A percentile compares a stretch with the other conserved stretches of the same genome.
These are phyloP conservation scores for Glycyrrhiza uralensis DNA, from an alignment of 306 rosid genomes.

Conservation along the genomic window DNA sequence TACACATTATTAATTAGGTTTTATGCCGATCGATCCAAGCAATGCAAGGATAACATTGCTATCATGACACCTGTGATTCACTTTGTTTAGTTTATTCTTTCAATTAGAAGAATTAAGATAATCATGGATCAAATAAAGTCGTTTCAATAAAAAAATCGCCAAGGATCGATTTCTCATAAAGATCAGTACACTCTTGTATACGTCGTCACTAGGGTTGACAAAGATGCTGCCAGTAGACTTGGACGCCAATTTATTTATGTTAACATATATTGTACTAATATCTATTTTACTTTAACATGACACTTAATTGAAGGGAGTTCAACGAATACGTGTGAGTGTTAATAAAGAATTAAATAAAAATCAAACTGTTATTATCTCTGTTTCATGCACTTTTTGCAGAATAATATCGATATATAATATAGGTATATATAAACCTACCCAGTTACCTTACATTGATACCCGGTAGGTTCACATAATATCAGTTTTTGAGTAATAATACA, in stretches of 20 bases:
- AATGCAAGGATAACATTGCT: constrained; percentile 24
- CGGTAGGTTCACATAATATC: too few species aligned
- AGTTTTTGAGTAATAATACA: too few species aligned
- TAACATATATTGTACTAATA: background rate
- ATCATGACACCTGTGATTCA: constrained; percentile 32
- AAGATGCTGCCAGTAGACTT: constrained; percentile 43
- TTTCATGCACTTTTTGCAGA: constrained; percentile 47
- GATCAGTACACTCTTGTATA: constrained; percentile 30
- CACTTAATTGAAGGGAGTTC: constrained; percentile 23
- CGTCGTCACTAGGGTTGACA: constrained; percentile 61
- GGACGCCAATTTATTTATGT: background rate
- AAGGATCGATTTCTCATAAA: constrained; percentile 20
- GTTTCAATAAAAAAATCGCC: background rate
- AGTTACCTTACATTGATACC: too few species aligned
- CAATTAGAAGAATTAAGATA: constrained; percentile 28
- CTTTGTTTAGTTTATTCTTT: constrained; percentile 9
- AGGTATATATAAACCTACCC: constrained; percentile 33
- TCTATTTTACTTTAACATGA: constrained; percentile 19
- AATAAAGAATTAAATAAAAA: constrained; percentile 3
- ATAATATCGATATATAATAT: constrained; percentile 10
- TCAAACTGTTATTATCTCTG: constrained; percentile 25
- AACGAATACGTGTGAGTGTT: constrained; percentile 28
- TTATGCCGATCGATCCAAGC: constrained; percentile 15
- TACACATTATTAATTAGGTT: constrained; percentile 6
- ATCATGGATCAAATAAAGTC: constrained; percentile 31